phyloP scores from a whole-genome alignment of 2,329 filamentous ascomycete species.

The Ilyonectria destructans region DNA sequence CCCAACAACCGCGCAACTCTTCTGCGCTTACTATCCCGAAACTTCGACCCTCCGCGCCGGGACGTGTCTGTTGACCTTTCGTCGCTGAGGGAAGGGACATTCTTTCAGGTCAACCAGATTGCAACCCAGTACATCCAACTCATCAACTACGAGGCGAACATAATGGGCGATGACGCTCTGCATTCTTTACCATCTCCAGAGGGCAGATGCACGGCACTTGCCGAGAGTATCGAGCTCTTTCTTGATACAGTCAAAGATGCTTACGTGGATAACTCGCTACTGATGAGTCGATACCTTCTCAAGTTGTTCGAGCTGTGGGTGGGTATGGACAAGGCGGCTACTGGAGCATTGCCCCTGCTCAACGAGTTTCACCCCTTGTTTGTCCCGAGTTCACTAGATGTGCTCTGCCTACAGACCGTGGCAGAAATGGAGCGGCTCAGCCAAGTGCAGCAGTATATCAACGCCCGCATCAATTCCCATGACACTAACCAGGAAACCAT shows the following conservation, averaged over 20 bases:
- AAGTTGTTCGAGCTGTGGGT: constrained; percentile 73
- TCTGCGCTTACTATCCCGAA: constrained; percentile 27
- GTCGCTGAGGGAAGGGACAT: constrained; percentile 25
- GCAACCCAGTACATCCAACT: constrained; percentile 19
- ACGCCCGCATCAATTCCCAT: constrained; percentile 36
- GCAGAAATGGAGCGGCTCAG: constrained; percentile 68
- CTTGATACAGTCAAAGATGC: constrained; percentile 23
- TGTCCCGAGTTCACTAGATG: constrained; percentile 65
- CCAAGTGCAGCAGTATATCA: constrained; percentile 38
- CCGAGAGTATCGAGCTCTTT: neutral
- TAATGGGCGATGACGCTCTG: neutral
- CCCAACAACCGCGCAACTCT: constrained; percentile 55
- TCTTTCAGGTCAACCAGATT: constrained; percentile 32
- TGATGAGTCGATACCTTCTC: constrained; percentile 59
- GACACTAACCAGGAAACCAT: constrained; percentile 57
- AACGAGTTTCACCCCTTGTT: constrained; percentile 68
- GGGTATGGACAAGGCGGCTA: constrained; percentile 67
- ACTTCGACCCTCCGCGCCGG: constrained; percentile 42
- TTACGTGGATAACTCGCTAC: constrained; percentile 54
- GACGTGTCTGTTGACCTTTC: neutral
- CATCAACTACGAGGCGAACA: constrained; percentile 12
- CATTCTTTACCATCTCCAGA: neutral
- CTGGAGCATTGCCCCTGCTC: constrained; percentile 63
- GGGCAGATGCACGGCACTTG: neutral
- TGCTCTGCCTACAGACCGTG: constrained; percentile 65